Evolutionary conservation across 768 basidiomycete species (phyloP).

Genomic region (Tubosaeta sp.): DNA sequence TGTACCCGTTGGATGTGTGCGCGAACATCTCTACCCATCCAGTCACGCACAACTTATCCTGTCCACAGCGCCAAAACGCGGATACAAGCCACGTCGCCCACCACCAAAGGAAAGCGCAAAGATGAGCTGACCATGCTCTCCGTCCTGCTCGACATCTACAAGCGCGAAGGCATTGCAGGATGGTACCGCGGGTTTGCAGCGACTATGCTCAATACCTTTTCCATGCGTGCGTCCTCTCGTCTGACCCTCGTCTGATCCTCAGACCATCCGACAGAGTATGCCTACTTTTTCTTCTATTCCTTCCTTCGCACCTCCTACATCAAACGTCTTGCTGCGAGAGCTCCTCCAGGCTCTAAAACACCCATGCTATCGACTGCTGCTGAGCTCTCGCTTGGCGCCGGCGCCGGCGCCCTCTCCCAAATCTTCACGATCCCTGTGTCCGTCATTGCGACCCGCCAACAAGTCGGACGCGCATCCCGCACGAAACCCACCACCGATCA

Average conservation of each 20-base stretch:
- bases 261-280: constrained; percentile 69
- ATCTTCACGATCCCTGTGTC: constrained; percentile 98
- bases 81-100: constrained; percentile 74
- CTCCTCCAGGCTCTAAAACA: constrained; percentile 56
- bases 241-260: background rate
- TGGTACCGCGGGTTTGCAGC: constrained; percentile 92
- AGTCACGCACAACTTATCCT: constrained; percentile 1
- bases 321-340: constrained; percentile 57
- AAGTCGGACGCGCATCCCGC: constrained; percentile 56
- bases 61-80: constrained; percentile 80
- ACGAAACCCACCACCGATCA: background rate
- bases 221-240: constrained; percentile 62
- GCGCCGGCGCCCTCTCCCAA: constrained; percentile 92
- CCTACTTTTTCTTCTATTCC: constrained; percentile 99
- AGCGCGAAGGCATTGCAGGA: constrained; percentile 76
- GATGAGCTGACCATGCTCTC: constrained; percentile 52
- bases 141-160: constrained; percentile 67
- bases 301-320: constrained; percentile 82
- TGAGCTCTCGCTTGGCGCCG: constrained; percentile 84
- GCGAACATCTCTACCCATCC: background rate
- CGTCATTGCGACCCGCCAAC: constrained; percentile 96
- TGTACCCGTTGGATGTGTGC: constrained; percentile 94
- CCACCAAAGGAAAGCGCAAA: constrained; percentile 50
- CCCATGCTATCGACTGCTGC: constrained; percentile 66
- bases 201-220: constrained; percentile 98